A percentile compares a stretch with the other conserved stretches of the same genome.
Conservation (phyloP, 2,329 filamentous ascomycete species). For the Cytospora piceae region DNA sequence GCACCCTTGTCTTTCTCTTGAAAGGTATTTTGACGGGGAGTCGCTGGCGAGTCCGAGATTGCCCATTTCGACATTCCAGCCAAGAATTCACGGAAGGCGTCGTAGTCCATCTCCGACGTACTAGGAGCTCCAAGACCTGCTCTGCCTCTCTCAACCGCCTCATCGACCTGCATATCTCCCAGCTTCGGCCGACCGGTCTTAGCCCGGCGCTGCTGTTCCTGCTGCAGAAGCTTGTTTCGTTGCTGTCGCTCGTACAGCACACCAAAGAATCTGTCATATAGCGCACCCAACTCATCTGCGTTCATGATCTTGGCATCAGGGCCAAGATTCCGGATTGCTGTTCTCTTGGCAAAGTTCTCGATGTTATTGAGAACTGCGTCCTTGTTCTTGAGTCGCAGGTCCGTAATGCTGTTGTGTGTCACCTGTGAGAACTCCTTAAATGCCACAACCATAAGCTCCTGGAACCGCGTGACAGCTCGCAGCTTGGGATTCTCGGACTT, state of each 20-base stretch:
- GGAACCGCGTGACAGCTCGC: conserved; percentile 90
- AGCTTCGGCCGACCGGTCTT: conserved; percentile 58
- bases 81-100: conserved; percentile 92
- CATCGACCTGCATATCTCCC: conserved; percentile 43
- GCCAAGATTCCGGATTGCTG: conserved; percentile 91
- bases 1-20: conserved; percentile 59
- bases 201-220: conserved; percentile 69
- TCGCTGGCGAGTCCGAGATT: conserved; percentile 78
- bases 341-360: conserved; percentile 95
- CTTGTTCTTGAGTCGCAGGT: conserved; percentile 89
- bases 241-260: conserved; percentile 92
- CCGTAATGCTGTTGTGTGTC: conserved; percentile 88
- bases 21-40: conserved; percentile 52
- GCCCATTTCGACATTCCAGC: conserved; percentile 92
- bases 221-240: conserved; percentile 74
- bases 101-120: conserved; percentile 94
- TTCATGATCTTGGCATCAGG: conserved; percentile 92
- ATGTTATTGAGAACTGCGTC: conserved; percentile 93
- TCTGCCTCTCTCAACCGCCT: conserved; percentile 77
- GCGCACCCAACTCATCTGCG: conserved; percentile 80
- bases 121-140: conserved; percentile 82
- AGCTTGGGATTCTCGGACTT: conserved; percentile 95
- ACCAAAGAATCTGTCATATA: conserved; percentile 94
- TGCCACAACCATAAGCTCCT: conserved; percentile 98
- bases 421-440: conserved; percentile 98